phyloP scores from a whole-genome alignment of 2,329 filamentous ascomycete species.

The Tolypocladium pustulatum region DNA sequence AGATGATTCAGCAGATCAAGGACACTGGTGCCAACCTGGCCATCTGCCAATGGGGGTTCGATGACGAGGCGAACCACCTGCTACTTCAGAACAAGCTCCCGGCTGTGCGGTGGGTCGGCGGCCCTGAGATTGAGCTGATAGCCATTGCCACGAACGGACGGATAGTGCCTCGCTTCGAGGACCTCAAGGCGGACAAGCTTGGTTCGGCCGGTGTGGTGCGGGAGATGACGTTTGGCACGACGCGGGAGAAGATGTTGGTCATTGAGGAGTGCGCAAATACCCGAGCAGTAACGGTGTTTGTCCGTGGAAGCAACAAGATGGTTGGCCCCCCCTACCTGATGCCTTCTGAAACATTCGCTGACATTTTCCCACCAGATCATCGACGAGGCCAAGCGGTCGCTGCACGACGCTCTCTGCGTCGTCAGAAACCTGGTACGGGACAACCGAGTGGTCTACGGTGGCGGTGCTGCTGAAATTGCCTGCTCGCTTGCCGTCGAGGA shows the following conservation, averaged over 20 bases:
- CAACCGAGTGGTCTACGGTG: constrained; percentile 95
- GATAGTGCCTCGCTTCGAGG: constrained; percentile 95
- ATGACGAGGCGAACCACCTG: constrained; percentile 96
- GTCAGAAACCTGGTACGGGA: constrained; percentile 93
- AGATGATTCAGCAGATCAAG: constrained; percentile 99
- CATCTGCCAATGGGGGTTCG: constrained; percentile 99
- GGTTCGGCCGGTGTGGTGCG: constrained; percentile 81
- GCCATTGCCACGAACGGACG: constrained; percentile 97
- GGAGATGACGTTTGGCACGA: constrained; percentile 95
- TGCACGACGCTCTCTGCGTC: constrained; percentile 95
- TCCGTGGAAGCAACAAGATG: constrained; percentile 99
- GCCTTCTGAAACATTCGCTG: neutral
- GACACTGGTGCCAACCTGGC: constrained; percentile 92
- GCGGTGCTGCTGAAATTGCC: constrained; percentile 92
- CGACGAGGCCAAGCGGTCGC: constrained; percentile 93
- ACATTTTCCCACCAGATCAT: constrained; percentile 59
- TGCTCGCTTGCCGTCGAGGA: constrained; percentile 95
- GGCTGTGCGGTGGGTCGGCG: constrained; percentile 94
- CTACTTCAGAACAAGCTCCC: constrained; percentile 93
- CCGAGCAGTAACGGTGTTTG: constrained; percentile 89
- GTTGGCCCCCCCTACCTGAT: constrained; percentile 36
- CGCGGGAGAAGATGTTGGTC: constrained; percentile 97
- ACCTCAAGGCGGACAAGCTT: constrained; percentile 82
- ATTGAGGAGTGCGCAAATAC: constrained; percentile 99
- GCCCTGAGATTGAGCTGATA: constrained; percentile 95